Percentiles rank a stretch among this genome's conserved stretches.
These are phyloP conservation scores for Nakazawaea wyomingensis DNA, from an alignment of 805 yeast genomes.

Conservation along the genomic window DNA sequence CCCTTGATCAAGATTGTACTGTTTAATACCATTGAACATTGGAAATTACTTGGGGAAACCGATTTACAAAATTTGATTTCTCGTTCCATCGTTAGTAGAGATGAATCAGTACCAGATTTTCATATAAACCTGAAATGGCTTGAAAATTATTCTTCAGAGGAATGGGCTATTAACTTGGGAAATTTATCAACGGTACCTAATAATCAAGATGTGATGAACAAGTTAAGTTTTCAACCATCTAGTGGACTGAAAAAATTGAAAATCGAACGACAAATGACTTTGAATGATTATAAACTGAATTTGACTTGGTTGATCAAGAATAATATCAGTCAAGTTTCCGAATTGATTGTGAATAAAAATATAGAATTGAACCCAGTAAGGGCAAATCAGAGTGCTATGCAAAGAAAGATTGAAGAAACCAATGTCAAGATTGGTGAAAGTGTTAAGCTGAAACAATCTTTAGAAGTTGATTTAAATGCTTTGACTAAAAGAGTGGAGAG, in stretches of 20 bases:
- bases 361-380: slow-evolving; percentile 23
- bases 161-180: slow-evolving; percentile 18
- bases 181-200: slow-evolving; percentile 14
- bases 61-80: slow-evolving; percentile 17
- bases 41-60: slow-evolving; percentile 18
- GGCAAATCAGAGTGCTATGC: slow-evolving; percentile 34
- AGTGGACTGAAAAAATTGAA: slow-evolving; percentile 14
- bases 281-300: slow-evolving; percentile 27
- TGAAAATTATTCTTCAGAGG: slow-evolving; percentile 11
- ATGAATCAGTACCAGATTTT: not conserved
- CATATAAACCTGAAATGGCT: slow-evolving; percentile 25
- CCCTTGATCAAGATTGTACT: slow-evolving; percentile 45
- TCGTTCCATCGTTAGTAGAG: slow-evolving; percentile 18
- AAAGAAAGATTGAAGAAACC: slow-evolving; percentile 32
- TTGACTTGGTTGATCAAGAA: slow-evolving; percentile 33
- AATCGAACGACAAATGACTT: slow-evolving; percentile 12
- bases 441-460: slow-evolving; percentile 32
- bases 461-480: slow-evolving; percentile 25
- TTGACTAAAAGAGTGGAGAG: slow-evolving; percentile 26
- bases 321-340: slow-evolving; percentile 25
- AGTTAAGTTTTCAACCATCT: slow-evolving; percentile 2
- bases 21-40: slow-evolving; percentile 41
- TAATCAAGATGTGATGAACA: slow-evolving; percentile 16
- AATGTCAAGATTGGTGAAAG: slow-evolving; percentile 35
- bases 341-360: slow-evolving; percentile 19